Conservation (phyloP, 371 early-diverging fungal species). For the Apophysomyces trapeziformis region DNA sequence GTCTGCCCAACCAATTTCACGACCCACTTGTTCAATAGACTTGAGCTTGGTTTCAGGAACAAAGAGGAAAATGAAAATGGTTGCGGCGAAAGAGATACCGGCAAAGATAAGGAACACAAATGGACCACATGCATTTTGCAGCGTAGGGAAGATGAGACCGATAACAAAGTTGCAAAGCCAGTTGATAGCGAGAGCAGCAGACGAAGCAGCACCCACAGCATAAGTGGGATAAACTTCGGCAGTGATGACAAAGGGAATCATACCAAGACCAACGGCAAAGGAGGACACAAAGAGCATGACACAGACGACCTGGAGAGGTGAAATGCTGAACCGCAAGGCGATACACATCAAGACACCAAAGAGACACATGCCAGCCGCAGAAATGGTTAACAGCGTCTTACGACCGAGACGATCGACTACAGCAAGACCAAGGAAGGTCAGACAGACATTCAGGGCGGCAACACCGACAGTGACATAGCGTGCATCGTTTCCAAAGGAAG, state of each 20-base stretch:
- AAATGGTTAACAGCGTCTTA: constrained; percentile 66
- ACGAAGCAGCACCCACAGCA: constrained; percentile 48
- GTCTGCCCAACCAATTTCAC: constrained; percentile 47
- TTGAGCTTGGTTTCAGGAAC: constrained; percentile 85
- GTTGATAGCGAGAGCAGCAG: constrained; percentile 48
- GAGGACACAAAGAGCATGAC: constrained; percentile 58
- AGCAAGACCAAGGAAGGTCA: constrained; percentile 53
- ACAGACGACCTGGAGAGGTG: constrained; percentile 34
- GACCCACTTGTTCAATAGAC: constrained; percentile 67
- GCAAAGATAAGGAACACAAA: constrained; percentile 66
- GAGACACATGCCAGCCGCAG: constrained; percentile 56
- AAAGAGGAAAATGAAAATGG: constrained; percentile 37
- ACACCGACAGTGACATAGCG: constrained; percentile 59
- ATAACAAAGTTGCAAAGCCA: constrained; percentile 44
- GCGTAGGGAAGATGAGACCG: constrained; percentile 37
- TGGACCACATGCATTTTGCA: constrained; percentile 51
- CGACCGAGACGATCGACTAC: constrained; percentile 81
- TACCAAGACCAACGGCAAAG: constrained; percentile 67
- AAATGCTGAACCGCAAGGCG: constrained; percentile 30
- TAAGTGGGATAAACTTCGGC: constrained; percentile 71
- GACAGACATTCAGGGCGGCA: constrained; percentile 58
- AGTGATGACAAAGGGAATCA: constrained; percentile 58
- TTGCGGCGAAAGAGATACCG: constrained; percentile 26
- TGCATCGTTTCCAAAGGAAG: constrained; percentile 52
- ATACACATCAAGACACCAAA: constrained; percentile 60